Percentiles rank a stretch among this genome's conserved stretches.
Evolutionary conservation across 306 rosid species (phyloP).

Genomic region (Argentina anserina): DNA sequence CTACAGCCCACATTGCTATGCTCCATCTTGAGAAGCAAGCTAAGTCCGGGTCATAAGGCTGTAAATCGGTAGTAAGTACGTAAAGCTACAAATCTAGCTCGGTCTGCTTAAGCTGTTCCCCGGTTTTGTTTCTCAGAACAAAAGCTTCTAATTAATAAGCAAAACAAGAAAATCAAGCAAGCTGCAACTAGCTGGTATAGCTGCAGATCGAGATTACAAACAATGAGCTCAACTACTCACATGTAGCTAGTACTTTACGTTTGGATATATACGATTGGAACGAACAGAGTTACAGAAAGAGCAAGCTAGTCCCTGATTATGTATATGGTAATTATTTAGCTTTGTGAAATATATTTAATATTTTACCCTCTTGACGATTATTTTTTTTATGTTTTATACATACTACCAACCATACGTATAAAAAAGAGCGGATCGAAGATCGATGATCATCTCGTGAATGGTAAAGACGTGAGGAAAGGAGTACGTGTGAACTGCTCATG

Average conservation of each 20-base stretch:
- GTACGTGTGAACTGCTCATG: no score
- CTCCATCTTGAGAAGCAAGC: constrained; percentile 9
- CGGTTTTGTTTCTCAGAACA: constrained; percentile 2
- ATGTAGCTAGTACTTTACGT: background rate
- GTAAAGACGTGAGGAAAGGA: no score
- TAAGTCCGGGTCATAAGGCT: background rate
- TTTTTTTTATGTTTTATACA: no score
- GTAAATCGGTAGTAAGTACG: background rate
- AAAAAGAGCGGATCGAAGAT: no score
- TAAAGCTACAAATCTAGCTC: constrained; percentile 11
- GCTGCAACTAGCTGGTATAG: background rate
- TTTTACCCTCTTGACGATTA: background rate
- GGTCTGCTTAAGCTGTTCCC: background rate
- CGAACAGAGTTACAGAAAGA: background rate
- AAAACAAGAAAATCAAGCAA: background rate
- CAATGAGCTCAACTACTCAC: background rate
- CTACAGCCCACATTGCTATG: constrained; percentile 12
- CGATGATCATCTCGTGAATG: no score
- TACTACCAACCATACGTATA: no score
- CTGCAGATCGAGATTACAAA: background rate
- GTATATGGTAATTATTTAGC: background rate
- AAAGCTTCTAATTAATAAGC: background rate
- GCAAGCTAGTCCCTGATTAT: background rate
- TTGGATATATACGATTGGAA: background rate
- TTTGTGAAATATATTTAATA: background rate